phyloP scores from a whole-genome alignment of 2,329 filamentous ascomycete genomes.

The Ceratocystis cacaofunesta region DNA sequence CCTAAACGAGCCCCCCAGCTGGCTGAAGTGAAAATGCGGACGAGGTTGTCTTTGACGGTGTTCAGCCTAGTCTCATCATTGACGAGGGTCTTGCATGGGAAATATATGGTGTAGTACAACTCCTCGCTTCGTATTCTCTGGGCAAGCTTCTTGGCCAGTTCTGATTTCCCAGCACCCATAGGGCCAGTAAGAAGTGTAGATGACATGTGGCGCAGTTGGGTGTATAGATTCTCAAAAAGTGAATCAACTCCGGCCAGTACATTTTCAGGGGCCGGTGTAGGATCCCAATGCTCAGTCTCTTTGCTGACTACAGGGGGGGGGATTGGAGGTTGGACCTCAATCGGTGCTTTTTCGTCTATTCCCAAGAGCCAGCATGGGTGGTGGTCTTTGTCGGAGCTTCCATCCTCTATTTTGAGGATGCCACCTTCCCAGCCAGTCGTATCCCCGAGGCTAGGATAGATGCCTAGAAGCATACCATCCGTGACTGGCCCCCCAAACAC shows the following conservation, averaged over 20 bases:
- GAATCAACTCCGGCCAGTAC: slow-evolving; percentile 72
- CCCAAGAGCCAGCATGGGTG: slow-evolving; percentile 57
- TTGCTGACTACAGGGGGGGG: slow-evolving; percentile 45
- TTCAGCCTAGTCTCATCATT: slow-evolving; percentile 83
- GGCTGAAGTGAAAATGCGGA: slow-evolving; percentile 71
- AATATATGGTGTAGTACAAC: slow-evolving; percentile 72
- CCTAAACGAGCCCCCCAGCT: slow-evolving; percentile 83
- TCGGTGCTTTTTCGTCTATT: slow-evolving; percentile 53
- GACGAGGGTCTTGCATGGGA: slow-evolving; percentile 71
- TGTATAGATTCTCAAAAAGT: slow-evolving; percentile 55
- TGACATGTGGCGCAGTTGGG: slow-evolving; percentile 68
- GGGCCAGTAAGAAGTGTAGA: slow-evolving; percentile 82
- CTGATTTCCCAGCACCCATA: slow-evolving; percentile 80
- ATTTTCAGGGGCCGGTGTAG: slow-evolving; percentile 41
- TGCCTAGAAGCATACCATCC: slow-evolving; percentile 64
- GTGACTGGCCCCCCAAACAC: slow-evolving; percentile 74
- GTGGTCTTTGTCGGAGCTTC: slow-evolving; percentile 32
- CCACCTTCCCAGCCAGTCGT: slow-evolving; percentile 66
- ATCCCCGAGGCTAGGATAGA: slow-evolving; percentile 37
- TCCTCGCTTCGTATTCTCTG: slow-evolving; percentile 55
- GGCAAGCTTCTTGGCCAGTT: slow-evolving; percentile 60
- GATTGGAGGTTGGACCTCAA: slow-evolving; percentile 65
- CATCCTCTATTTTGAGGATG: slow-evolving; percentile 58
- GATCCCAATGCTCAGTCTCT: slow-evolving; percentile 33
- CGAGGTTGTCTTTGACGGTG: slow-evolving; percentile 78